Percentiles rank a stretch among this genome's conserved stretches.
Evolutionary conservation across 23 red algal genomes (phyloP).

Genomic region (Gracilaria caudata): DNA sequence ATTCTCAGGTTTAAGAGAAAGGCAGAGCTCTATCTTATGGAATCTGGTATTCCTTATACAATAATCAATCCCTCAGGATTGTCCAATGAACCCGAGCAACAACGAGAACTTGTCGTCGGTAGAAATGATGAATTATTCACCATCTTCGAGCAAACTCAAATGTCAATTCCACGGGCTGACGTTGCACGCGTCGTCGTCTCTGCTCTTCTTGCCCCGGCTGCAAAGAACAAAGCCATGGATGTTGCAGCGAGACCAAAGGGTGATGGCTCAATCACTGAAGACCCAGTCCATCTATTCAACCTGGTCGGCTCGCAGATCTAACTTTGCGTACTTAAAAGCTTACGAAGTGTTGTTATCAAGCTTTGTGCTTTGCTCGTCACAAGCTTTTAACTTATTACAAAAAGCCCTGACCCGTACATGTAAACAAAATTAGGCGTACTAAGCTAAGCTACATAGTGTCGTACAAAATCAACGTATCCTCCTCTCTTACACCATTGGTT

Average conservation of each 20-base stretch:
- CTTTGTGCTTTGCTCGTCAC: neutral
- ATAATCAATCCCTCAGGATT: constrained; percentile 84
- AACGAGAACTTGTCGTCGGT: constrained; percentile 71
- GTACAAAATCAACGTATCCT: neutral
- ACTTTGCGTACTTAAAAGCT: neutral
- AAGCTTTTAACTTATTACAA: neutral
- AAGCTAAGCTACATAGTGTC: constrained; percentile 8
- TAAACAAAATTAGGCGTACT: constrained; percentile 25
- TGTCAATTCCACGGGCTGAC: constrained; percentile 76
- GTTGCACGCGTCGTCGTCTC: constrained; percentile 75
- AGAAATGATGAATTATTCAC: constrained; percentile 68
- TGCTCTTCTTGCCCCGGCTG: constrained; percentile 45
- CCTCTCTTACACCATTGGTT: neutral
- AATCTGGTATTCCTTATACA: constrained; percentile 73
- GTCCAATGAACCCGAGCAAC: constrained; percentile 29
- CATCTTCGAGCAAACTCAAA: constrained; percentile 31
- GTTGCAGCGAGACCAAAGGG: constrained; percentile 55
- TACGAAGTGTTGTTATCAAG: neutral
- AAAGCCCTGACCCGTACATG: constrained; percentile 7
- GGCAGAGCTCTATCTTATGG: constrained; percentile 80
- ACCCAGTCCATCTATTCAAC: constrained; percentile 50
- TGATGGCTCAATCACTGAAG: constrained; percentile 48
- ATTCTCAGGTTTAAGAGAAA: constrained; percentile 82
- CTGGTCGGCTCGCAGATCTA: constrained; percentile 43
- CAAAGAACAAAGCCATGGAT: constrained; percentile 79